Evolutionary conservation across 2,329 filamentous ascomycete species (phyloP), one percentile per base, ranked within the genome.

Genomic region (Fusarium nodosum): DNA sequence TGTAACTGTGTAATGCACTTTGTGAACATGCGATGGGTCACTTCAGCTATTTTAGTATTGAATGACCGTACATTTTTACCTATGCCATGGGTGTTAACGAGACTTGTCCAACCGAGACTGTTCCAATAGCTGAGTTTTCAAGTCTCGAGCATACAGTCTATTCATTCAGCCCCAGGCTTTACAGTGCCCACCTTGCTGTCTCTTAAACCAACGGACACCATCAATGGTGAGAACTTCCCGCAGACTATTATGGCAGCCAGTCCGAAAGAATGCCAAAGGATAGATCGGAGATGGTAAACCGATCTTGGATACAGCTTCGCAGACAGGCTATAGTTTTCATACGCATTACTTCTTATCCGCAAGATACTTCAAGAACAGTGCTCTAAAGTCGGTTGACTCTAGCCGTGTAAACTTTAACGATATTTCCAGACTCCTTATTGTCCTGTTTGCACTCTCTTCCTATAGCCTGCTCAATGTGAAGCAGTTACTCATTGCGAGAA

Each of bases 181-280:
- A 36, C 10, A 2, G 10, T 6, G 5, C 11, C 10, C 10, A 11
- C 5, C 9, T n/a, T n/a, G 2, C 16, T n/a, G 9, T 7, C 16
- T n/a, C 10, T 7, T n/a, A 9, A 5, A n/a, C 34, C 5, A n/a
- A 12, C 5, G 18, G 10, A 10, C 10, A 36, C 34, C 30, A 30
- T 30, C 10, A 30, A 31, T 31, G 12, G 12, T 5, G 5, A 36
- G 2, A 36, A n/a, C 18, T 18, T 36, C 18, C 18, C 0, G 4
- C 11, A 12, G 10, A 10, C 16, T n/a, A n/a, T n/a, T 10, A 11
- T n/a, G 10, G 2, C 18, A 5, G 4, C 10, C 18, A 36, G 18
- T 3, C 2, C 18, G 7, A 34, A n/a, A 3, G 3, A 36, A 18
- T 36, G 5, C 0, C 18, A n/a, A n/a, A n/a, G 11, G 5, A 12